Conservation (phyloP, 2,329 filamentous ascomycete species). For the Scedosporium apiospermum region DNA sequence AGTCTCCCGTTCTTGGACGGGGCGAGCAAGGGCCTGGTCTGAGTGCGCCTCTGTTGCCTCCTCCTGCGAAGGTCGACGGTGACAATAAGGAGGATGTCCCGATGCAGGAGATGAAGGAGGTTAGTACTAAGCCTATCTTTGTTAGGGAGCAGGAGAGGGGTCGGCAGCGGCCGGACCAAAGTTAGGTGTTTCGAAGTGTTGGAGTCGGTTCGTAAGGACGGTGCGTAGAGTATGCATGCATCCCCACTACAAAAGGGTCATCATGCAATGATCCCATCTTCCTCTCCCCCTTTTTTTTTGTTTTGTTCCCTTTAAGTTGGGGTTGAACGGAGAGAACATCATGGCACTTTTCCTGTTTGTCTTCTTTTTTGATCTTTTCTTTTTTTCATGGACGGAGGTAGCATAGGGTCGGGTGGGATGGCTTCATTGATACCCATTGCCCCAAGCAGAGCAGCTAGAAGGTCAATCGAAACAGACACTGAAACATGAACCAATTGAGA, state of each 20-base stretch:
- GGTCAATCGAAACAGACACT: not conserved
- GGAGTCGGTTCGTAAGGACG: not conserved
- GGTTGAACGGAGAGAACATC: too few species aligned
- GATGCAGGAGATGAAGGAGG: conserved; percentile 6
- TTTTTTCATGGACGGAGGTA: not conserved
- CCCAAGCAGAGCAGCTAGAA: not conserved
- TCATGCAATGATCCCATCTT: too few species aligned
- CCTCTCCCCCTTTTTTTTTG: too few species aligned
- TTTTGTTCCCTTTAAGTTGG: too few species aligned
- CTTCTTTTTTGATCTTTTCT: too few species aligned
- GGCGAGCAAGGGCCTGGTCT: not conserved
- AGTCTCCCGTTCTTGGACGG: not conserved
- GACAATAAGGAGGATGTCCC: not conserved
- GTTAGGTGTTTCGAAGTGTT: not conserved
- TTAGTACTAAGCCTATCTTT: conserved; percentile 5
- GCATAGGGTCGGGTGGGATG: not conserved
- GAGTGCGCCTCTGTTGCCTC: not conserved
- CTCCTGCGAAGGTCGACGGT: not conserved
- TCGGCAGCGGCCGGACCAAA: not conserved
- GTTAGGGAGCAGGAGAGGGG: not conserved
- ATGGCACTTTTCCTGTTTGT: too few species aligned
- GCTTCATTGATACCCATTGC: conserved; percentile 2
- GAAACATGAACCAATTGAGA: not conserved
- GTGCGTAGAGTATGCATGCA: too few species aligned
- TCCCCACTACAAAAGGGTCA: too few species aligned